Conservation (phyloP, 495 filamentous ascomycete species). For the Bacidia gigantensis region DNA sequence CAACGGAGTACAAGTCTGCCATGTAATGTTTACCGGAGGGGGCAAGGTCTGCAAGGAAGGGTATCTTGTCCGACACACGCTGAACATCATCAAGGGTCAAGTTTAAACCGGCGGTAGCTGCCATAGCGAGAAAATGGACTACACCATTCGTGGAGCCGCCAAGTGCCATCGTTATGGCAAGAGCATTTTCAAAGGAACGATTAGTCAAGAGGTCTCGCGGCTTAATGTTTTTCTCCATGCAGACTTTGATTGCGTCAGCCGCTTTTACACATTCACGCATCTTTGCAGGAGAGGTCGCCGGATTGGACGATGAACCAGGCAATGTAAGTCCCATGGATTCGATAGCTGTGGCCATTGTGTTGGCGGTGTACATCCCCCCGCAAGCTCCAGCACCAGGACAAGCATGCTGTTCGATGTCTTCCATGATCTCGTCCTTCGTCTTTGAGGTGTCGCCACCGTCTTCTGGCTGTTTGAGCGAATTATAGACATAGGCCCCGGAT, state of each 20-base stretch:
- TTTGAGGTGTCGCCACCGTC: constrained; percentile 42
- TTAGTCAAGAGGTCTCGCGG: constrained; percentile 76
- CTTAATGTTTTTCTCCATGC: constrained; percentile 76
- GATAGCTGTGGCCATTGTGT: constrained; percentile 93
- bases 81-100: constrained; percentile 81
- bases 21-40: constrained; percentile 81
- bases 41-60: constrained; percentile 85
- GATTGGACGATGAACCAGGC: constrained; percentile 81
- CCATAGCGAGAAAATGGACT: constrained; percentile 91
- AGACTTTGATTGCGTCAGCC: constrained; percentile 70
- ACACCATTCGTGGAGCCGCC: constrained; percentile 89
- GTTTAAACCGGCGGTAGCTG: constrained; percentile 70
- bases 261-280: constrained; percentile 81
- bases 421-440: constrained; percentile 65
- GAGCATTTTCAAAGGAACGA: constrained; percentile 80
- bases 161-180: constrained; percentile 84
- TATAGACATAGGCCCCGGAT: constrained; percentile 72
- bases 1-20: constrained; percentile 90
- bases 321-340: constrained; percentile 89
- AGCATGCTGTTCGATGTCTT: constrained; percentile 71
- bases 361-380: constrained; percentile 94
- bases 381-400: constrained; percentile 92
- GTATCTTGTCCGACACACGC: constrained; percentile 75
- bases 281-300: constrained; percentile 78
- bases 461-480: constrained; percentile 41